A percentile compares a stretch with the other conserved stretches of the same genome.
Conservation (phyloP, 106 monocot species). For the Hemerocallis citrina region DNA sequence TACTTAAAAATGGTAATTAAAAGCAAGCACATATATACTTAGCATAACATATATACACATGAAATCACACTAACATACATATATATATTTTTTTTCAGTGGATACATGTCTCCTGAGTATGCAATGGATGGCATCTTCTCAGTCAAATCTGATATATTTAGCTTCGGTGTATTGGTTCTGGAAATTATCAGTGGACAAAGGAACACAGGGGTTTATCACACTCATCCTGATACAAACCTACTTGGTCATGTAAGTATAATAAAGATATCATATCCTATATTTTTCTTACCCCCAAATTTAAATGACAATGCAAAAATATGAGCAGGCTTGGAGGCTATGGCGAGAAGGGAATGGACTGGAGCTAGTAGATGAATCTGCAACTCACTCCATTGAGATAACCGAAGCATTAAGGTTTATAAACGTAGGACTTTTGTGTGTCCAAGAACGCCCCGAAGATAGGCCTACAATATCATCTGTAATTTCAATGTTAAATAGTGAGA, state of each 20-base stretch:
- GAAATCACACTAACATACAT: too few species aligned
- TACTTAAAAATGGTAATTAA: too few species aligned
- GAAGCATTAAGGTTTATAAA: constrained; percentile 24
- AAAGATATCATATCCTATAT: not conserved
- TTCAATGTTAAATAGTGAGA: constrained; percentile 22
- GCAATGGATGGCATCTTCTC: constrained; percentile 22
- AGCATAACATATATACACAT: too few species aligned
- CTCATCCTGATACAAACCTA: constrained; percentile 5
- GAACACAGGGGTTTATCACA: constrained; percentile 7
- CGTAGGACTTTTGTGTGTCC: constrained; percentile 34
- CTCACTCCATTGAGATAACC: not conserved
- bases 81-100: too few species aligned
- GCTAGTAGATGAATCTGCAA: constrained; percentile 9
- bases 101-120: constrained; percentile 35
- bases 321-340: constrained; percentile 39
- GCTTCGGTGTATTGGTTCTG: constrained; percentile 24
- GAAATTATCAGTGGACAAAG: constrained; percentile 26
- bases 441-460: constrained; percentile 24
- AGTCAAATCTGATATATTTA: constrained; percentile 26
- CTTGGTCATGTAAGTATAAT: constrained; percentile 14
- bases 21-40: too few species aligned
- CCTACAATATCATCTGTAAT: constrained; percentile 31
- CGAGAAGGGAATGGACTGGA: constrained; percentile 15
- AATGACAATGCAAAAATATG: too few species aligned
- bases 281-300: too few species aligned